Conservation (phyloP, 257 asterid genomes). For the Oldenlandia corymbosa region DNA sequence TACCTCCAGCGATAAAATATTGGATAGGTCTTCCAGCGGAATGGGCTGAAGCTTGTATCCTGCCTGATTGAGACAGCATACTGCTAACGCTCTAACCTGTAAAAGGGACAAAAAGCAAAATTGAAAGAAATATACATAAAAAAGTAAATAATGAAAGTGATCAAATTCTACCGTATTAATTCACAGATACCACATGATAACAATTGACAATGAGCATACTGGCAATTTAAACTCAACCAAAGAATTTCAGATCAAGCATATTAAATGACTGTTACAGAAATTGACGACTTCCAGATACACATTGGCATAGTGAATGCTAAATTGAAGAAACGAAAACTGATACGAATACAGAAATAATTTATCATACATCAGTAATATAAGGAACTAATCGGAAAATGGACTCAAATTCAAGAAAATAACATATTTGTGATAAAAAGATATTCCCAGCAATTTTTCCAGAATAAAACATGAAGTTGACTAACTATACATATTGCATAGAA, state of each 20-base stretch:
- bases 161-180: not conserved
- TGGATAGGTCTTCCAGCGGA: constrained; percentile 64
- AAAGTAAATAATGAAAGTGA: not conserved
- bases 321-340: not conserved
- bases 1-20: constrained; percentile 74
- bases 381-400: too few relatives aligned
- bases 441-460: not conserved
- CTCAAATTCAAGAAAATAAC: not conserved
- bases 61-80: constrained; percentile 63
- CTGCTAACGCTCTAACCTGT: constrained; percentile 70
- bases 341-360: not conserved
- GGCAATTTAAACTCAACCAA: not conserved
- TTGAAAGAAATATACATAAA: not conserved
- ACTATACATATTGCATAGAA: not conserved
- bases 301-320: not conserved
- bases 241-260: constrained; percentile 1
- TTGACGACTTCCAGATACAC: too few relatives aligned
- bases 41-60: constrained; percentile 88
- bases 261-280: too few relatives aligned
- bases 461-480: not conserved
- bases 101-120: constrained; percentile 5
- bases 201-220: not conserved
- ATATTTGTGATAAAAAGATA: not conserved
- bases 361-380: not conserved
- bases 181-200: not conserved